Evolutionary conservation across 2,329 filamentous ascomycete species (phyloP).

Genomic region (Stenocarpella maydis): DNA sequence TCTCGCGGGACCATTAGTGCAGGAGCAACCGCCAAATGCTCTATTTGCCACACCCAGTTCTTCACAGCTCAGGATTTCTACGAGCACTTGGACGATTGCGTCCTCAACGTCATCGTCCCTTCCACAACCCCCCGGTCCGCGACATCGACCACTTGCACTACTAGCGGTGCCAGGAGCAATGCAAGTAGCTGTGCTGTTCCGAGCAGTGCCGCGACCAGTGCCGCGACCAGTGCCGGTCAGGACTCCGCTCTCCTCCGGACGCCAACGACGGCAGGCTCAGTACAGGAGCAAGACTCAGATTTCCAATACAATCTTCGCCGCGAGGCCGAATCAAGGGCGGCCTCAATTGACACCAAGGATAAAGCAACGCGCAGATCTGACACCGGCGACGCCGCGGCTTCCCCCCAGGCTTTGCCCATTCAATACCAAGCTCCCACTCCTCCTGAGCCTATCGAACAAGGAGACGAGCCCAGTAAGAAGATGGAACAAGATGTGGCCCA

Average conservation of each 20-base stretch:
- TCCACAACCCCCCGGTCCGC: slow-evolving; percentile 46
- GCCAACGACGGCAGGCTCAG: slow-evolving; percentile 41
- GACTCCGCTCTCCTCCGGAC: slow-evolving; percentile 39
- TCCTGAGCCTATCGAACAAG: neutral
- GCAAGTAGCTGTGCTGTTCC: slow-evolving; percentile 23
- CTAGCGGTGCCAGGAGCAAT: slow-evolving; percentile 19
- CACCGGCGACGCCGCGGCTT: neutral
- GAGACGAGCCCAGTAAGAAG: neutral
- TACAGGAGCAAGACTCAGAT: slow-evolving; percentile 34
- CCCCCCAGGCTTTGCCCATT: neutral
- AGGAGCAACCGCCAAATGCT: slow-evolving; percentile 79
- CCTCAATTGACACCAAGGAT: neutral
- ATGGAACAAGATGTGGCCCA: slow-evolving; percentile 3
- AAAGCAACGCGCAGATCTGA: neutral
- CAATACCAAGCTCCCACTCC: neutral
- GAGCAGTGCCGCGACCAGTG: slow-evolving; percentile 10
- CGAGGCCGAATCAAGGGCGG: neutral
- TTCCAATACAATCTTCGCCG: neutral
- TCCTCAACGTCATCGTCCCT: slow-evolving; percentile 66
- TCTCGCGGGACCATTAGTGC: slow-evolving; percentile 9
- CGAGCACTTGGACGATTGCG: slow-evolving; percentile 83
- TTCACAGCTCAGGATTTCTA: slow-evolving; percentile 94
- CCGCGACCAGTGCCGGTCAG: slow-evolving; percentile 36
- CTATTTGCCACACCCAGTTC: slow-evolving; percentile 84
- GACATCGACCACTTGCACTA: slow-evolving; percentile 35